phyloP scores from a whole-genome alignment of 441 rosid species.

The Kokia cookei region DNA sequence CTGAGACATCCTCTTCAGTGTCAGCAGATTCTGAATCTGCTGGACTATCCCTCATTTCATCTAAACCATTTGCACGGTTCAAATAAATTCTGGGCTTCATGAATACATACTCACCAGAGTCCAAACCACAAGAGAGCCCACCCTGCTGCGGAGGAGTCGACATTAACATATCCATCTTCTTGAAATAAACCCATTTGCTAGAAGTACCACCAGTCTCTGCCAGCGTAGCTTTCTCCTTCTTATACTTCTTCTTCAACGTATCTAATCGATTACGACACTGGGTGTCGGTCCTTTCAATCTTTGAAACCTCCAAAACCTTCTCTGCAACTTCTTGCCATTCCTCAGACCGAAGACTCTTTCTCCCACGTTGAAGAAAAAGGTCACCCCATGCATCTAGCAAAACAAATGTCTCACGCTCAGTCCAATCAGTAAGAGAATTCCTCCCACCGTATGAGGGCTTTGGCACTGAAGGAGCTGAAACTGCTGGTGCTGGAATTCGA shows the following conservation, averaged over 20 bases:
- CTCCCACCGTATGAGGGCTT: slow-evolving; percentile 52
- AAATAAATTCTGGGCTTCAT: slow-evolving; percentile 53
- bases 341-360: slow-evolving; percentile 83
- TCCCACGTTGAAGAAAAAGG: slow-evolving; percentile 65
- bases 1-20: slow-evolving; percentile 48
- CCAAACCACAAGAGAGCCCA: slow-evolving; percentile 83
- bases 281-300: slow-evolving; percentile 65
- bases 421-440: slow-evolving; percentile 73
- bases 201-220: slow-evolving; percentile 30
- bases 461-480: slow-evolving; percentile 19
- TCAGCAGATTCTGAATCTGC: slow-evolving; percentile 57
- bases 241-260: slow-evolving; percentile 82
- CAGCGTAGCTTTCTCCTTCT: slow-evolving; percentile 61
- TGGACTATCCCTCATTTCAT: slow-evolving; percentile 87
- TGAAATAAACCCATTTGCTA: slow-evolving; percentile 83
- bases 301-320: slow-evolving; percentile 73
- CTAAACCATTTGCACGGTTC: slow-evolving; percentile 68
- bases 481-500: slow-evolving; percentile 41
- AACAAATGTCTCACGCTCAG: slow-evolving; percentile 78
- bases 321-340: slow-evolving; percentile 97
- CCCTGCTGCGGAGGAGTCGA: slow-evolving; percentile 60
- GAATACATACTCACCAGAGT: slow-evolving; percentile 79
- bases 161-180: slow-evolving; percentile 77
- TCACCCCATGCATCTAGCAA: slow-evolving; percentile 90
- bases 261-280: slow-evolving; percentile 84